Evolutionary conservation across 1,139 yeast species (phyloP).

Genomic region (Lodderomyces jiufengensis): DNA sequence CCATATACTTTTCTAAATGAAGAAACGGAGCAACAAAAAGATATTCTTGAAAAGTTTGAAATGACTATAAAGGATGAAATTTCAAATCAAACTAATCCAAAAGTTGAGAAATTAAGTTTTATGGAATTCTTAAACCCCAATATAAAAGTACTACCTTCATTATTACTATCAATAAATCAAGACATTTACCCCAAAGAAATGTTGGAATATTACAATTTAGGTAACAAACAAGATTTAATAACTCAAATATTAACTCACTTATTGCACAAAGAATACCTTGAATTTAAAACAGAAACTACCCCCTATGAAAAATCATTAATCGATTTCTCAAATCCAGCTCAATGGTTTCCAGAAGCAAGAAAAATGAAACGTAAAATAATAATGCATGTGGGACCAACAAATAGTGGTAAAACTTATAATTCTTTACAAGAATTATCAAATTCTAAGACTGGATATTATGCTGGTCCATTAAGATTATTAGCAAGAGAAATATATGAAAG

Average conservation of each 20-base stretch:
- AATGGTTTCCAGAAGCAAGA: conserved; percentile 88
- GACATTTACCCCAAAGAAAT: conserved; percentile 21
- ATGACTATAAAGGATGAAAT: not conserved
- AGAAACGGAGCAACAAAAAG: conserved; percentile 4
- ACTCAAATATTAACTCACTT: conserved; percentile 21
- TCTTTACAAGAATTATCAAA: conserved; percentile 67
- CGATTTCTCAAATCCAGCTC: conserved; percentile 69
- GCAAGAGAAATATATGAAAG: conserved; percentile 91
- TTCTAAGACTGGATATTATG: conserved; percentile 84
- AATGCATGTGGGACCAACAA: conserved; percentile 96
- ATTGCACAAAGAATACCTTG: conserved; percentile 22
- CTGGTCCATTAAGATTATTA: conserved; percentile 86
- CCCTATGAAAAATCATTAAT: conserved; percentile 20
- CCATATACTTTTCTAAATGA: conserved; percentile 10
- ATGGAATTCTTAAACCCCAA: conserved; percentile 33
- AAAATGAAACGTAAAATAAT: conserved; percentile 72
- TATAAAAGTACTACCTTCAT: not conserved
- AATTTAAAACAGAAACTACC: conserved; percentile 15
- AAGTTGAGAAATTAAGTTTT: conserved; percentile 8
- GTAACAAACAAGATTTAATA: conserved; percentile 19
- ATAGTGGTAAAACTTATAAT: conserved; percentile 90
- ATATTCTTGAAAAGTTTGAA: conserved; percentile 2
- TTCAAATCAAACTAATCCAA: not conserved
- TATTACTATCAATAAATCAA: conserved; percentile 5
- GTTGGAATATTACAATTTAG: conserved; percentile 16